phyloP scores from a whole-genome alignment of 1,139 yeast genomes.

The Insectozyma bohioensis region DNA sequence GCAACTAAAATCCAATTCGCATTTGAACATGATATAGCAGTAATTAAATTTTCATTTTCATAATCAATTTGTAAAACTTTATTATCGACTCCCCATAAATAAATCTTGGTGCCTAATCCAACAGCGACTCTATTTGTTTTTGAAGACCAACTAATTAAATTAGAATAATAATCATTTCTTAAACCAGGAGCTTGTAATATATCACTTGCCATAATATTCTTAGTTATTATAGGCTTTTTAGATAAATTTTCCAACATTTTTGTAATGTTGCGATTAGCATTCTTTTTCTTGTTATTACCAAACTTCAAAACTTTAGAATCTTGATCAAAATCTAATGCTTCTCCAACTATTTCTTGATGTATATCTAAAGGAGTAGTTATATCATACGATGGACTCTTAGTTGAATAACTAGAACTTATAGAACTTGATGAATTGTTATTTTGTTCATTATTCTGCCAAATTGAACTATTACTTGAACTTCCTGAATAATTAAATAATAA shows the following conservation, averaged over 20 bases:
- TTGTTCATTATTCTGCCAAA: conserved; percentile 1
- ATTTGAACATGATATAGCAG: conserved; percentile 59
- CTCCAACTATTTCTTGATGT: conserved; percentile 35
- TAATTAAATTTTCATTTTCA: conserved; percentile 39
- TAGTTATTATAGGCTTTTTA: not conserved
- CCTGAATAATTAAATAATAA: conserved; percentile 12
- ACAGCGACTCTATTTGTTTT: conserved; percentile 58
- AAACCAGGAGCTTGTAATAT: conserved; percentile 70
- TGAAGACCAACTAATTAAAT: conserved; percentile 73
- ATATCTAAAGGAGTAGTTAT: conserved; percentile 10
- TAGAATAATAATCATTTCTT: conserved; percentile 78
- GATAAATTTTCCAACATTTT: not conserved
- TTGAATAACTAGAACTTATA: not conserved
- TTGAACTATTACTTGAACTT: conserved; percentile 7
- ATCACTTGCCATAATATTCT: conserved; percentile 15
- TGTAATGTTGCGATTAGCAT: not conserved
- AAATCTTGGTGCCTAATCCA: conserved; percentile 62
- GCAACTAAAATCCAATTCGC: conserved; percentile 57
- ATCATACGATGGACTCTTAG: no score
- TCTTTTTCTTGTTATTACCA: conserved; percentile 6
- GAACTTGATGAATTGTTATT: conserved; percentile 1
- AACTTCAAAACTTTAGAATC: conserved; percentile 35
- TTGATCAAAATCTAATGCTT: conserved; percentile 46
- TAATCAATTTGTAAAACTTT: conserved; percentile 38
- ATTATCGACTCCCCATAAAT: conserved; percentile 60